A percentile compares a stretch with the other conserved stretches of the same genome.
These are phyloP conservation scores for Podila horticola DNA, from an alignment of 192 early-diverging fungal species.

Conservation along the genomic window DNA sequence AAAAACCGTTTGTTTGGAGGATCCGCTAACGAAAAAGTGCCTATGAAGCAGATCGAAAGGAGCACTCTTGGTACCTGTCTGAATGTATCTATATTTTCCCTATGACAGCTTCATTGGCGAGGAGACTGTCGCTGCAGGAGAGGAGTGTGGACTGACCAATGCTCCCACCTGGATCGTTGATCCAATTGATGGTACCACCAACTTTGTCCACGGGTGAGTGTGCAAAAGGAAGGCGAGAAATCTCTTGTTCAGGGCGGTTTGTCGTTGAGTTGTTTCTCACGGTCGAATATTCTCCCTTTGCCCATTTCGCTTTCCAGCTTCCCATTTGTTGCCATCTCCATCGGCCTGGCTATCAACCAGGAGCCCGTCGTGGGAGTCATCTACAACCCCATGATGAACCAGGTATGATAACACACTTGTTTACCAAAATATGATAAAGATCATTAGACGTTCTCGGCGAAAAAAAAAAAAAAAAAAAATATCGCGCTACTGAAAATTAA, in stretches of 20 bases:
- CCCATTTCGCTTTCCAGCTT: constrained; percentile 68
- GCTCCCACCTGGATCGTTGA: constrained; percentile 93
- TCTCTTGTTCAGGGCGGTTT: neutral
- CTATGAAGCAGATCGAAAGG: constrained; percentile 37
- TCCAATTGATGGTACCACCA: constrained; percentile 86
- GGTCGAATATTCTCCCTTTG: neutral
- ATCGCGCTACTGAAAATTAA: neutral
- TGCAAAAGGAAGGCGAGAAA: no score
- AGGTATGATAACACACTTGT: constrained; percentile 56
- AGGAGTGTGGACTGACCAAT: constrained; percentile 64
- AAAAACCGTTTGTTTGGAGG: neutral
- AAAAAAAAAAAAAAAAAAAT: neutral
- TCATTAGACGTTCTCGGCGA: neutral
- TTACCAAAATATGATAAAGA: no score
- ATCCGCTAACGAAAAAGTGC: neutral
- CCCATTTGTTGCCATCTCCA: constrained; percentile 88
- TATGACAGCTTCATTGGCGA: constrained; percentile 85
- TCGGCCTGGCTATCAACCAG: constrained; percentile 80
- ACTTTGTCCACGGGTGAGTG: constrained; percentile 74
- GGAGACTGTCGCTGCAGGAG: constrained; percentile 76
- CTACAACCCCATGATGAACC: constrained; percentile 89
- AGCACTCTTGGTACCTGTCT: neutral
- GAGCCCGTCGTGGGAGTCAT: constrained; percentile 89
- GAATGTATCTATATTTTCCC: neutral
- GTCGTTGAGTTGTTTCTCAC: neutral